Evolutionary conservation across 2,329 filamentous ascomycete genomes (phyloP), one percentile per base, ranked within the genome.

Genomic region (Onygenales sp.): DNA sequence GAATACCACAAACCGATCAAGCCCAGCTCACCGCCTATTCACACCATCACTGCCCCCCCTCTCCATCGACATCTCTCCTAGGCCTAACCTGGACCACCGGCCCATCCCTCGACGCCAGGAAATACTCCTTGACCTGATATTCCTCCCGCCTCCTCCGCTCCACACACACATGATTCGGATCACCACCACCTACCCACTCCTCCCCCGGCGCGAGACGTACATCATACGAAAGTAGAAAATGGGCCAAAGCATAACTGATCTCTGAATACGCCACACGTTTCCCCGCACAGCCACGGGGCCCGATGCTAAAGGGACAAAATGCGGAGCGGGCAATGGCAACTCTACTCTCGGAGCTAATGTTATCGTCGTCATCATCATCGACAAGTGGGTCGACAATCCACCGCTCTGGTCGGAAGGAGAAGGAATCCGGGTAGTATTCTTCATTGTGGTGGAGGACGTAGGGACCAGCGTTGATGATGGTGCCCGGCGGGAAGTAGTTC

Each of bases 261-360:
- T 74, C 71, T 63, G 72, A 68, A 48, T 72, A 65, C 2, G 72
- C 72, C 66, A 74, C 66, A 41, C 66, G 66, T 59, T 73, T 73
- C 5, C 71, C 72, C 54, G 72, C 67, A 51, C 72, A 74, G 1
- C 70, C 70, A 2, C 71, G 64, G 1, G 68, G 69, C 0, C 72
- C 72, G 39, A 73, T 68, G 43, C 67, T 70, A 50, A 74, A 74
- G 7, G 58, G 42, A 27, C 51, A 57, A 42, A 59, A 59, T 7
- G 58, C 58, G 5, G 54, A 50, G 14, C 58, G 55, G 10, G 86
- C 84, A 5, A 73, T 63, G 2, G 75, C 71, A 1, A 81, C 71
- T 13, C 43, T 36, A 11, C 57, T 52, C 36, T 55, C 55, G 17
- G 57, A 52, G 1, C 52, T 54, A n/a, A 58, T 51, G 27, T 53